Evolutionary conservation across 1,139 yeast genomes (phyloP).

Genomic region (Scheffersomyces segobiensis): DNA sequence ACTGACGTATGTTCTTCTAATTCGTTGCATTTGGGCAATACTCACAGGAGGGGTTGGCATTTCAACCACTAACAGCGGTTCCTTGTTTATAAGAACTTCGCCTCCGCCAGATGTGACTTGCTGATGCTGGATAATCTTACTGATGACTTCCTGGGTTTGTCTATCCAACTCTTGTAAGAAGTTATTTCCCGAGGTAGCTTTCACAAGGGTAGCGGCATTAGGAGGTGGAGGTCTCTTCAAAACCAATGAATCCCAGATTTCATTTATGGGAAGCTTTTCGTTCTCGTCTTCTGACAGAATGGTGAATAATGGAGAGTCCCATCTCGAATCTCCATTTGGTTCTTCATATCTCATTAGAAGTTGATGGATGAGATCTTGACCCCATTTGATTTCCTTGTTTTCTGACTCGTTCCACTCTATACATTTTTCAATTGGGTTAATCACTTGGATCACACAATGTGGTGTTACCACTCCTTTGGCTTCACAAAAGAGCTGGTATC

Average conservation of each 20-base stretch:
- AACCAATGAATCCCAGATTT: slow-evolving; percentile 71
- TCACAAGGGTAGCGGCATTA: slow-evolving; percentile 72
- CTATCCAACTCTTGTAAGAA: slow-evolving; percentile 79
- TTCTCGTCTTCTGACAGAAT: slow-evolving; percentile 59
- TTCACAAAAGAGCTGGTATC: slow-evolving; percentile 93
- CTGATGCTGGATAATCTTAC: slow-evolving; percentile 60
- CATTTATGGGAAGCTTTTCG: slow-evolving; percentile 58
- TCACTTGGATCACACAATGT: slow-evolving; percentile 78
- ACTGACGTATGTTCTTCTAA: slow-evolving; percentile 76
- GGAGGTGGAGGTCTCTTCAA: slow-evolving; percentile 66
- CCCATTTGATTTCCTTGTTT: slow-evolving; percentile 54
- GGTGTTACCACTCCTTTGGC: slow-evolving; percentile 83
- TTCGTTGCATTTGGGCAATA: slow-evolving; percentile 77
- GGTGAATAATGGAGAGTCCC: slow-evolving; percentile 93
- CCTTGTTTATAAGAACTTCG: slow-evolving; percentile 40
- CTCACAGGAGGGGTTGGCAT: slow-evolving; percentile 68
- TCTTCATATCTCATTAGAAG: slow-evolving; percentile 88
- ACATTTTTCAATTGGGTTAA: slow-evolving; percentile 65
- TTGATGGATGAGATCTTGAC: slow-evolving; percentile 62
- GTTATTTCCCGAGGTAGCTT: slow-evolving; percentile 71
- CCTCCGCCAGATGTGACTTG: slow-evolving; percentile 59
- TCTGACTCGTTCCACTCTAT: slow-evolving; percentile 54
- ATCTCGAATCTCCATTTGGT: slow-evolving; percentile 80
- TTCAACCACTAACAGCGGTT: slow-evolving; percentile 44
- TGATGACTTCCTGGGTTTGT: slow-evolving; percentile 64